Base-by-base conservation (phyloP, 2,329 filamentous ascomycete genomes). In the Xylaria sp. region DNA sequence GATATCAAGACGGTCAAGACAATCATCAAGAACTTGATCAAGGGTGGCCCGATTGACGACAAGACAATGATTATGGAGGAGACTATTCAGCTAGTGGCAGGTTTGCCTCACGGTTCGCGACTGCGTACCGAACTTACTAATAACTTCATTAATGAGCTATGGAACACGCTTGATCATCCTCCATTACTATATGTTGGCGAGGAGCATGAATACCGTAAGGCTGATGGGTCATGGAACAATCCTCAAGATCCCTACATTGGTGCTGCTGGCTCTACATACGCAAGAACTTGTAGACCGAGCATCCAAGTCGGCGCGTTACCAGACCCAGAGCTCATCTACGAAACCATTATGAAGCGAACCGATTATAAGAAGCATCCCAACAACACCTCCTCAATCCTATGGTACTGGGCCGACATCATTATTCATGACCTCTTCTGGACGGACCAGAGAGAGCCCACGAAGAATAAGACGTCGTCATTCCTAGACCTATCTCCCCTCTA, bases 41-140 rank as follows among this genome's bases (percentile, higher is more conserved):
- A 85, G 68, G 88, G 89, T 1, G 82, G 83, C 50, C 80, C 89
- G 11, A 76, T 86, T 4, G 88, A 94, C 70, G 92, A 94, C 78
- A 91, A 90, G 77, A 90, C 88, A 1, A 90, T 92, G 82, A 79
- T 92, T 46, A 91, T 92, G 87, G 90, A 92, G 75, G 82, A 86
- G 7, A 82, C 89, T 4, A 92, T 92, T 63, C 85, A 89, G 78
- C 80, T 92, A 15, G 89, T 92, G 4, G 83, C 88, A 12, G 84
- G 83, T 33, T 79, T 92, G 35, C 89, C 88, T 0, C 77, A 83
- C 52, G 79, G 83, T 57, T 92, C 89, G 1, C 84, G 84, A 69
- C 81, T 84, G 25, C 82, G 89, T 9, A 79, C 83, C 43, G 78
- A 87, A 54, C 78, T 93, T 50, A 92, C 90, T 8, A 87, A 89